These are phyloP conservation scores for Salvia sclarea DNA, from an alignment of 305 asterid genomes.

Conservation along the genomic window DNA sequence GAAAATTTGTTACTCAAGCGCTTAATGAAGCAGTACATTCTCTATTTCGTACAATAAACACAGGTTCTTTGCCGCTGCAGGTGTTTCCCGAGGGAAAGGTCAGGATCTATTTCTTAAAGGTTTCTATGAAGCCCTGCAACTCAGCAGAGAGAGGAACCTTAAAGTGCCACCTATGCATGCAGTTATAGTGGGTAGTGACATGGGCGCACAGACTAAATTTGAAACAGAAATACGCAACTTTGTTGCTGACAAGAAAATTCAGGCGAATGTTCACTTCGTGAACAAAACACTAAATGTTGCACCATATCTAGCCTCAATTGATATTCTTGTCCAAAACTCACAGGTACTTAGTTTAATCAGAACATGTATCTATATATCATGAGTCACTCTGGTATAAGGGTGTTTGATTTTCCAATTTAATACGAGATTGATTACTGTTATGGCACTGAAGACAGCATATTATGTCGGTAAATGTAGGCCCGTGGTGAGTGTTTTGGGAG, in stretches of 20 bases:
- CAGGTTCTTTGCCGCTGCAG: slow-evolving; percentile 44
- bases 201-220: slow-evolving; percentile 76
- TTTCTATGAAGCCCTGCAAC: slow-evolving; percentile 72
- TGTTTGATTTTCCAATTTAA: slow-evolving; percentile 5
- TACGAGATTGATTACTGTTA: slow-evolving; percentile 15
- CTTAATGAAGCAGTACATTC: slow-evolving; percentile 10
- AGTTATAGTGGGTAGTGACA: slow-evolving; percentile 86
- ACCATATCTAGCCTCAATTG: slow-evolving; percentile 86
- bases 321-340: slow-evolving; percentile 91
- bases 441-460: slow-evolving; percentile 16
- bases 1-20: not conserved
- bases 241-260: slow-evolving; percentile 68
- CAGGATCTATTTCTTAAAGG: slow-evolving; percentile 90
- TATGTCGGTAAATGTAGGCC: slow-evolving; percentile 48
- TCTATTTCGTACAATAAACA: slow-evolving; percentile 10
- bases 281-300: slow-evolving; percentile 88
- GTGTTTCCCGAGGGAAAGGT: slow-evolving; percentile 98
- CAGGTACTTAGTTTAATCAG: slow-evolving; percentile 55
- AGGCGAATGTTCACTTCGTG: slow-evolving; percentile 74
- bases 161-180: slow-evolving; percentile 74
- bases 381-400: slow-evolving; percentile 8
- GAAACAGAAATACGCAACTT: slow-evolving; percentile 79
- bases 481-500: slow-evolving; percentile 99
- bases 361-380: not conserved
- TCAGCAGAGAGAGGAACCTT: slow-evolving; percentile 63